Evolutionary conservation across 2,329 filamentous ascomycete genomes (phyloP), one percentile per base, ranked within the genome.

Genomic region (Hortaea werneckii): DNA sequence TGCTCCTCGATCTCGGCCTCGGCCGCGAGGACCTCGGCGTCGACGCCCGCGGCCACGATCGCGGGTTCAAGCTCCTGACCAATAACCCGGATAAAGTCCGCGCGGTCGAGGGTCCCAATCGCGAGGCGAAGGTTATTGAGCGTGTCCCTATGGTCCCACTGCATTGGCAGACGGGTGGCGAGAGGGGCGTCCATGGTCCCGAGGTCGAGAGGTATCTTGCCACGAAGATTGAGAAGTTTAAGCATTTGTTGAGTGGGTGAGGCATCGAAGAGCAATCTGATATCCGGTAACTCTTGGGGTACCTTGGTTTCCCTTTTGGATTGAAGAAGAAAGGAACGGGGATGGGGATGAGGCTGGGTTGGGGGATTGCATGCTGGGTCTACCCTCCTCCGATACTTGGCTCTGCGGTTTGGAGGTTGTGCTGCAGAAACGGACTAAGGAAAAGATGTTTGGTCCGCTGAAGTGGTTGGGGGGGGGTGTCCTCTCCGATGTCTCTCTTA

Each of bases 51-150:
- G 78, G 75, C 2, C 76, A 71, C 1, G 75, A 94, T 55, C 65
- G 70, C 9, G 85, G 89, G 28, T 82, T 96, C 44, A 75, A 86
- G 32, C 69, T 98, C 42, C 69, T 98, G 57, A 98, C 92, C 6
- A 98, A 98, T 65, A 98, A 98, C 59, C 92, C 92, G 0, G 92
- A 98, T 58, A 98, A 98, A 71, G 86, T 98, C 37, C 75, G 87
- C 11, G 92, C 92, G 0, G 85, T 98, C 0, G 92, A 98, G 65
- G 92, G 92, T 0, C 89, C 89, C 0, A 86, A 86, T 54, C 73
- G 88, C 8, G 90, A 98, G 67, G 76, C 98, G 9, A 76, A 84
- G 6, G 92, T 98, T 2, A 85, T 77, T 54, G 90, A 96, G 67
- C 72, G 92, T 40, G 89, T 98, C 9, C 83, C 89, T 1, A 98